Evolutionary conservation across 345 rosid genomes (phyloP), one percentile per base, ranked within the genome.

Genomic region (Cardamine chenopodiifolia): DNA sequence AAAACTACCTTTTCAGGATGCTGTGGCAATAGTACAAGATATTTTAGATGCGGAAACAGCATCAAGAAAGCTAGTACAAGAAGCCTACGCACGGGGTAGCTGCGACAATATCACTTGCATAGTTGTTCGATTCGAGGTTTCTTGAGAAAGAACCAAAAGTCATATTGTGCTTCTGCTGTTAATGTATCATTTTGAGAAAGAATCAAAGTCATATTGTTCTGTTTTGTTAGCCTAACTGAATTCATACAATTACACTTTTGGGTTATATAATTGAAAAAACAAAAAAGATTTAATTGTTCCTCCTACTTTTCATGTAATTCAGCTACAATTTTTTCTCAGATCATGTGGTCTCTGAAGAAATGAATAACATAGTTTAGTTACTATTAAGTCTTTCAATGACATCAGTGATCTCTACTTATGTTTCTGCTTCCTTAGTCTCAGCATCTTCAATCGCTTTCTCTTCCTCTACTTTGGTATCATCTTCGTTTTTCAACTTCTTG

Each of bases 21-120:
- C 94, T 15, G 94, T 90, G 20, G 85, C 73, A 34, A 87, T 94
- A 90, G 84, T 68, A 17, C 83, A 79, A 73, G 88, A 89, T 15
- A 81, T 96, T 45, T 68, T 78, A 64, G 99, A 92, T 71, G 84
- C 99, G 2, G 96, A 95, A 85, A 86, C 87, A 67, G 95, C 94
- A 2, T 91, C 99, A 37, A 88, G 84, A 82, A 86, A 83, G 78
- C 82, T 92, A 64, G 78, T 92, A 83, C 84, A 81, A 68, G 96
- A 92, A 79, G 99, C 98, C 9, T 90, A 81, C 79, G 83, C 87
- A 82, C 80, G 97, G 62, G 98, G 96, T 58, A 96, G 99, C 61
- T 96, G 92, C 3, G 99, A 96, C 70, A 96, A 92, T 71, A 96
- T 96, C 56, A 91, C 99, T 37, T 90, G 97, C 61, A 88, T 94